Conservation (phyloP, 2,329 filamentous ascomycete species). For the Aureobasidium sp. region DNA sequence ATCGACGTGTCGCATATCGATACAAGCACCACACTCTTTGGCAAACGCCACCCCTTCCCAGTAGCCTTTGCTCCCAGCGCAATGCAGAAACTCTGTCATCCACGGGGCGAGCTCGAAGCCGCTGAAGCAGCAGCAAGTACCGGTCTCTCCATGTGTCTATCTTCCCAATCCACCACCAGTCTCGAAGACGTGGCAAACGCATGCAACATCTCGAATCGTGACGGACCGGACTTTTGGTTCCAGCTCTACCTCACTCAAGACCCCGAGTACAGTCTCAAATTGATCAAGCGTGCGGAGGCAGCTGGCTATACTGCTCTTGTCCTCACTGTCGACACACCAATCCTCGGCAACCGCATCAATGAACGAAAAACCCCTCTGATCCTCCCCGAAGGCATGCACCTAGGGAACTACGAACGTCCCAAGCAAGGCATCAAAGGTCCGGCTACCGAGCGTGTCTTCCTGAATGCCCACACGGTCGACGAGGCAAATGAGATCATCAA, state of each 20-base stretch:
- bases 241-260: constrained; percentile 23
- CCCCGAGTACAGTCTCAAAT: constrained; percentile 19
- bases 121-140: constrained; percentile 23
- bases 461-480: constrained; percentile 7
- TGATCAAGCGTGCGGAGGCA: constrained; percentile 24
- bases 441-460: background rate
- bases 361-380: constrained; percentile 24
- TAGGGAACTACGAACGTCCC: constrained; percentile 20
- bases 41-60: constrained; percentile 31
- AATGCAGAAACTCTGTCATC: constrained; percentile 26
- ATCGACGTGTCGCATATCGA: constrained; percentile 34
- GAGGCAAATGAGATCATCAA: constrained; percentile 11
- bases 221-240: constrained; percentile 22
- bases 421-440: background rate
- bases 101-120: constrained; percentile 26
- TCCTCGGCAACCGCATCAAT: constrained; percentile 28
- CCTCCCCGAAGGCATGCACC: constrained; percentile 19
- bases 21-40: constrained; percentile 41
- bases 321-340: constrained; percentile 27
- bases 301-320: constrained; percentile 28
- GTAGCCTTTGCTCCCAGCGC: constrained; percentile 29
- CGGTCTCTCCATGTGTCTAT: constrained; percentile 26
- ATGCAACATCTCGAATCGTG: constrained; percentile 12
- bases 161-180: constrained; percentile 24
- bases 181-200: constrained; percentile 26